phyloP scores from a whole-genome alignment of 805 yeast species.

The Saccharomycopsis javanensis region DNA sequence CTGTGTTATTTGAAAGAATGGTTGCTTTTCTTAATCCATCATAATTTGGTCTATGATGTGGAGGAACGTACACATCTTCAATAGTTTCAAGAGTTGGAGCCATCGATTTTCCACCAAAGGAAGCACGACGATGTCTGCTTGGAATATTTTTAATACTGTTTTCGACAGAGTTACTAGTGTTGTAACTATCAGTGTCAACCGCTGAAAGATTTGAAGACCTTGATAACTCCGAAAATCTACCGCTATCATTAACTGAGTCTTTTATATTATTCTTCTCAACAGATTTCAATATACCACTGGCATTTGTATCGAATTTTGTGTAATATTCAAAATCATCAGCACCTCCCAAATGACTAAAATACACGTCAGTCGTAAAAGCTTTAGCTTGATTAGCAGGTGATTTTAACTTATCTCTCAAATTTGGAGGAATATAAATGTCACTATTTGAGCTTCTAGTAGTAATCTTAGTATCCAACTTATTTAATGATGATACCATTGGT shows the following conservation, averaged over 20 bases:
- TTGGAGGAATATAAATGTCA: constrained; percentile 18
- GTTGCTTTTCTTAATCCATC: constrained; percentile 6
- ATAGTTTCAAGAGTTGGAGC: not conserved
- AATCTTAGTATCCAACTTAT: constrained; percentile 2
- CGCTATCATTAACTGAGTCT: not conserved
- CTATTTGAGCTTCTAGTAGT: not conserved
- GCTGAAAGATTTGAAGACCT: not conserved
- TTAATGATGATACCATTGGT: not conserved
- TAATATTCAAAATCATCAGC: constrained; percentile 9
- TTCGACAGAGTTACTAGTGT: not conserved
- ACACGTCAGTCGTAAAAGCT: constrained; percentile 15
- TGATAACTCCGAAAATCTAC: not conserved
- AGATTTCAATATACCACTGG: not conserved
- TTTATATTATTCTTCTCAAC: not conserved
- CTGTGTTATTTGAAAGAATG: constrained; percentile 3
- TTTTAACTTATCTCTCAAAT: constrained; percentile 15
- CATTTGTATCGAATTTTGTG: not conserved
- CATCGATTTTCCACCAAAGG: not conserved
- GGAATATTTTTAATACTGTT: not conserved
- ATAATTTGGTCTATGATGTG: constrained; percentile 20
- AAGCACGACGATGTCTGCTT: not conserved
- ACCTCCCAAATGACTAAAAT: constrained; percentile 4
- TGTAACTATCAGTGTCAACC: not conserved
- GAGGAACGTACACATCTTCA: constrained; percentile 13
- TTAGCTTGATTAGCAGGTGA: constrained; percentile 19